Base-by-base conservation (phyloP, 208 protist species). In the Acanthamoeba sp. region DNA sequence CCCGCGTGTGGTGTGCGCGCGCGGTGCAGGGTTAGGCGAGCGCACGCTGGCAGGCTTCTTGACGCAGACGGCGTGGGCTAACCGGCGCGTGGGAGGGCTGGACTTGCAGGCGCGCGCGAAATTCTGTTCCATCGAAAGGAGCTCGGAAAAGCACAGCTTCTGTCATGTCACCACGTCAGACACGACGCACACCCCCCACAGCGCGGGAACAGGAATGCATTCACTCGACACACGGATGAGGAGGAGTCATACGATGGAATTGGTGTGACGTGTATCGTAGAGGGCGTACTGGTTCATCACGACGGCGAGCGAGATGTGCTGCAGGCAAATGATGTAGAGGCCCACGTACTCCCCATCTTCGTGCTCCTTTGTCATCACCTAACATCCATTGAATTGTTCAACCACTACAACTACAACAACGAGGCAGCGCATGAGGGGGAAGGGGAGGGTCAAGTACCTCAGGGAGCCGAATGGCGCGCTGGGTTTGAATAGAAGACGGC, bases 271-370 rank as follows among this genome's bases (percentile, higher is more conserved):
- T 55, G 78, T 48, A 29, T 87, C 78, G 38, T 87, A 57, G 7
- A 87, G 78, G 12, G 78, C 78, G n/a, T 45, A 32, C 38, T 59
- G 42, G n/a, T 59, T 38, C 78, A 87, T 87, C 24, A 87, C 27
- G 16, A 87, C 78, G 27, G 78, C 78, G 42, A 87, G 48, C 24
- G 78, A 87, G 22, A 87, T 57, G 48, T 57, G 20, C 78, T 87
- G 20, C 6, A 87, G 38, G 18, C 78, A 57, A 57, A 87, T 87
- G 27, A 87, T 87, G 32, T 87, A 87, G n/a, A 87, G 78, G 7
- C 78, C 78, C 20, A 87, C 78, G 78, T 87, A 87, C 24, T 48
- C 78, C 9, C 80, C 80, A 16, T 88, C 48, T 3, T 55, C 80
- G 6, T 88, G 42, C 50, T 52, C 48, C 48, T 88, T 52, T 6